A percentile compares a stretch with the other conserved stretches of the same genome.
Conservation (phyloP, 2,329 filamentous ascomycete species). For the Diplodia intermedia region DNA sequence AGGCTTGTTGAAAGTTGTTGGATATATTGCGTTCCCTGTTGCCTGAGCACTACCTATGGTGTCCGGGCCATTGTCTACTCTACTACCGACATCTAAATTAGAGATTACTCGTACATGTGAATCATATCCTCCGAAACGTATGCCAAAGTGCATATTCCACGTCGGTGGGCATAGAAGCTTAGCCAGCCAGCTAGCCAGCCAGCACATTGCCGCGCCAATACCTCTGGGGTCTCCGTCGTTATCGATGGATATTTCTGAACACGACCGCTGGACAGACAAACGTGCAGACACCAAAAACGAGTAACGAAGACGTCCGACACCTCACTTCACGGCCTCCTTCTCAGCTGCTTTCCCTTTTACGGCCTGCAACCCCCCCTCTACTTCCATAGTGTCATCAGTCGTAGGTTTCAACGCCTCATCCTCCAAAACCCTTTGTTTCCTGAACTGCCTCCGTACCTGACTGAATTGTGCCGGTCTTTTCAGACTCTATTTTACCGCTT, state of each 20-base stretch:
- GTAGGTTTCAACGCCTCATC: neutral
- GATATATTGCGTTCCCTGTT: neutral
- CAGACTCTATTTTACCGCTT: neutral
- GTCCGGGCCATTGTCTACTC: neutral
- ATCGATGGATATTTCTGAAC: neutral
- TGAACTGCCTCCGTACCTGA: neutral
- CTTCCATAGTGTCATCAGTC: neutral
- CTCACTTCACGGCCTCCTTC: conserved; percentile 24
- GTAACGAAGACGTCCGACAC: neutral
- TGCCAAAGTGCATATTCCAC: neutral
- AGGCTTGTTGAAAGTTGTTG: neutral
- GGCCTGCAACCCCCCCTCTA: neutral
- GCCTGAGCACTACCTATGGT: neutral
- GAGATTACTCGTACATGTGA: conserved; percentile 1
- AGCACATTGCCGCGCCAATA: neutral
- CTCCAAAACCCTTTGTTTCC: neutral
- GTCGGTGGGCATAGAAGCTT: neutral
- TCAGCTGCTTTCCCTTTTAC: conserved; percentile 2
- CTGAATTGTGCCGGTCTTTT: neutral
- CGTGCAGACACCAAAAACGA: neutral
- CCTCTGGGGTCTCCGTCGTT: neutral
- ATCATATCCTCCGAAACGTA: neutral
- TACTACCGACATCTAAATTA: conserved; percentile 15
- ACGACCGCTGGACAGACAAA: neutral
- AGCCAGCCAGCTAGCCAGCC: conserved; percentile 5